Base-by-base conservation (phyloP, 2,329 filamentous ascomycete species). In the Chaetomium sp. region DNA sequence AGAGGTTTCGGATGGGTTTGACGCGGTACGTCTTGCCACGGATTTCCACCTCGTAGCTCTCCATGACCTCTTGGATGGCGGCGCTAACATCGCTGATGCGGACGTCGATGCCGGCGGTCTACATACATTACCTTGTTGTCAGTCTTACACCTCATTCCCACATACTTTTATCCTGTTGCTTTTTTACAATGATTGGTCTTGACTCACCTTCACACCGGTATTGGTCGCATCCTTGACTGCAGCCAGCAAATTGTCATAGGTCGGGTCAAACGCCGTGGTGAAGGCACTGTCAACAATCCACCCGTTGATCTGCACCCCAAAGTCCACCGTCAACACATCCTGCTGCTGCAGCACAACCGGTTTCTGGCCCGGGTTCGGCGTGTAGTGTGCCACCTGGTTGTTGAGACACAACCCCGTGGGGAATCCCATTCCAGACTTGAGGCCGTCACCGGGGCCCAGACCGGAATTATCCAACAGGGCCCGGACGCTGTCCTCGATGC, bases 21-120 rank as follows among this genome's bases (percentile, higher is more conserved):
- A 95, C 80, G 0, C 87, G 89, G 66, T 89, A 84, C 11, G 84
- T 90, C 41, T 80, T 83, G 59, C 89, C 89, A 70, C 87, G 84
- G 61, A 95, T 82, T 70, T 92, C 88, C 52, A 92, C 82, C 73
- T 95, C 90, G 72, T 92, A 94, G 71, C 88, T 92, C 74, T 95
- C 90, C 90, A 95, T 95, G 32, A 86, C 82, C 72, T 95, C 90
- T 72, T 95, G 90, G 65, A 95, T 94, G 14, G 83, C 80, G 10
- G 81, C 87, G 58, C 91, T 89, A 61, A 95, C 88, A 65, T 95
- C 90, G 61, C 87, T 86, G 66, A 96, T 86, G 55, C 91, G 86
- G 47, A 90, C 90, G 68, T 96, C 91, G 65, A 96, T 95, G 64
- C 91, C 91, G 6, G 91, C 91, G 74, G 94, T 54, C 56, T 57